phyloP scores from a whole-genome alignment of 768 basidiomycete genomes.

The Termitomyces sp. region DNA sequence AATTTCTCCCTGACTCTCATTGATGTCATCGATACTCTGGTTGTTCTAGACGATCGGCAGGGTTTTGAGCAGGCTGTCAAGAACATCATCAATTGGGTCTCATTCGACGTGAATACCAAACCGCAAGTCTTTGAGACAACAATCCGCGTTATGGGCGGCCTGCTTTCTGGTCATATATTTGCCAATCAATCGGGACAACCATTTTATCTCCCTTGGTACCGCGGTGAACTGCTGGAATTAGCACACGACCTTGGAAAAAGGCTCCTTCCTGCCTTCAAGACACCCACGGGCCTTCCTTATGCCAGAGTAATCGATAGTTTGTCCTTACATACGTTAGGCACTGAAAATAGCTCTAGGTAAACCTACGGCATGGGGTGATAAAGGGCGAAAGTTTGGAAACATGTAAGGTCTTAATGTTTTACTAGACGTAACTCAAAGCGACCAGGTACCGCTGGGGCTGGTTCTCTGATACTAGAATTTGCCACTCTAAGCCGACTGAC shows the following conservation, averaged over 20 bases:
- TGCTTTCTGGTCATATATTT: slow-evolving; percentile 81
- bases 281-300: slow-evolving; percentile 87
- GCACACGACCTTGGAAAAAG: slow-evolving; percentile 86
- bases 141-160: slow-evolving; percentile 88
- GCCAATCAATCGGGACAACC: slow-evolving; percentile 61
- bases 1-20: slow-evolving; percentile 86
- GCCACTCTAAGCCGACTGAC: slow-evolving; percentile 89
- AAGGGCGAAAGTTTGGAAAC: slow-evolving; percentile 78
- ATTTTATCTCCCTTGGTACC: slow-evolving; percentile 82
- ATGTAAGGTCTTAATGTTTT: slow-evolving; percentile 43
- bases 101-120: slow-evolving; percentile 89
- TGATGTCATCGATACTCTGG: slow-evolving; percentile 81
- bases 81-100: slow-evolving; percentile 75
- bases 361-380: slow-evolving; percentile 73
- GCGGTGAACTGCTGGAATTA: slow-evolving; percentile 68
- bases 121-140: slow-evolving; percentile 99
- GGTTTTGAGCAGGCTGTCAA: slow-evolving; percentile 85
- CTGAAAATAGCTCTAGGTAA: slow-evolving; percentile 46
- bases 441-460: slow-evolving; percentile 86
- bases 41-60: slow-evolving; percentile 74
- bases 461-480: slow-evolving; percentile 91
- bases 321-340: neutral
- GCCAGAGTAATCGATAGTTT: slow-evolving; percentile 57
- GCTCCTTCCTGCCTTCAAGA: slow-evolving; percentile 86
- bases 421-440: slow-evolving; percentile 1